A percentile compares a stretch with the other conserved stretches of the same genome.
phyloP scores from a whole-genome alignment of 176 grass and related monocot genomes.

The Musa itinerans region DNA sequence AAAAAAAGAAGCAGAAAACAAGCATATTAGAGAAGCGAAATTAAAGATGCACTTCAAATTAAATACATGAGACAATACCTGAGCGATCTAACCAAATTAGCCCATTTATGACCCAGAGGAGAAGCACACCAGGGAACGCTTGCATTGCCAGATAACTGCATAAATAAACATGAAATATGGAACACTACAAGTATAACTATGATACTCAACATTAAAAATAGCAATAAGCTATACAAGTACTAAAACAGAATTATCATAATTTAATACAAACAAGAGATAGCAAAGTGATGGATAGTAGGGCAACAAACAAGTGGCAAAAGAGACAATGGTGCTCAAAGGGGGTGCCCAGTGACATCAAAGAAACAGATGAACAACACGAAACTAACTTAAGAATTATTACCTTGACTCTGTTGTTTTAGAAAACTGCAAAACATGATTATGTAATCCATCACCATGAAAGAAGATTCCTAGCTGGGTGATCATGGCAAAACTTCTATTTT shows the following conservation, averaged over 20 bases:
- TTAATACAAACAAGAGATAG: no score
- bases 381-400: no score
- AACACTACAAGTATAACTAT: neutral
- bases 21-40: neutral
- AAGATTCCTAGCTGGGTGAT: no score
- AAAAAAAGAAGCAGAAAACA: neutral
- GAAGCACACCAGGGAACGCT: constrained; percentile 16
- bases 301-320: no score
- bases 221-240: neutral
- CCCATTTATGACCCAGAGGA: constrained; percentile 25
- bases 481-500: no score
- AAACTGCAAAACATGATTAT: no score
- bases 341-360: no score
- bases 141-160: constrained; percentile 33
- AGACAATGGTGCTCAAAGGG: no score
- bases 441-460: no score
- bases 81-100: constrained; percentile 31
- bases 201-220: neutral
- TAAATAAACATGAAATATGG: neutral
- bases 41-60: neutral
- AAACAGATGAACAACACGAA: no score
- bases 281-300: no score
- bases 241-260: neutral
- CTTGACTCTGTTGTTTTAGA: no score
- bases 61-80: constrained; percentile 21